Base-by-base conservation (phyloP, 2,329 filamentous ascomycete species). In the Xylariomycetidae sp. region DNA sequence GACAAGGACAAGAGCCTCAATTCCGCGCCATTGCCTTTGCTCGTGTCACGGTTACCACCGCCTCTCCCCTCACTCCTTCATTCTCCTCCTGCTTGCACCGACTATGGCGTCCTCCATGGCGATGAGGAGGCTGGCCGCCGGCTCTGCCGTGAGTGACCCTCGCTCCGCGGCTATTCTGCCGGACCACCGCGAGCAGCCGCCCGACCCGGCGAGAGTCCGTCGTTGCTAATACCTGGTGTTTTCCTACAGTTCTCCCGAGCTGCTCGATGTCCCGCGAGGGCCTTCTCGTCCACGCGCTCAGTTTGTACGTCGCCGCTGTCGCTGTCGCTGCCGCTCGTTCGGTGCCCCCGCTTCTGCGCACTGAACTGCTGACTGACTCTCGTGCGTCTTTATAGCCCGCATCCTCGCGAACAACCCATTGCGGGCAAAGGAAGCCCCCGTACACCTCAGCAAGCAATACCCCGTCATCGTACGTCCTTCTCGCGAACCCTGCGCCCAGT, bases 371-470 rank as follows among this genome's bases (percentile, higher is more conserved):
- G n/a, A n/a, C n/a, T n/a, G n/a, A n/a, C 15, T 17, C 43, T 37
- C 26, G 35, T 31, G 26, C 32, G 27, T 42, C 13, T 29, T 30
- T 33, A 28, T 52, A 88, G 85, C 87, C 56, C 81, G 83, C 61
- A 85, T 96, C 60, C 85, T 94, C 61, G 80, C 84, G 53, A 90
- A 83, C 64, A 77, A 80, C 50, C 85, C 86, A 48, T 74, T 96
- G 47, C 82, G 88, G 62, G 92, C 90, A 37, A 95, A 93, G 72
- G 89, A 95, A 71, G 89, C 89, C 19, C 85, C 85, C 44, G 81
- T 85, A 29, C 85, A 86, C 58, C 76, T 95, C 53, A 85, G 81
- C 64, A 82, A 74, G 64, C 92, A 95, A 67, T 96, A 98, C 64
- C 85, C 88, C 31, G 85, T 98, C 53, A 89, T 98, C 63, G 84